Evolutionary conservation across 1,139 yeast species (phyloP).

Genomic region (Pichia norvegensis): DNA sequence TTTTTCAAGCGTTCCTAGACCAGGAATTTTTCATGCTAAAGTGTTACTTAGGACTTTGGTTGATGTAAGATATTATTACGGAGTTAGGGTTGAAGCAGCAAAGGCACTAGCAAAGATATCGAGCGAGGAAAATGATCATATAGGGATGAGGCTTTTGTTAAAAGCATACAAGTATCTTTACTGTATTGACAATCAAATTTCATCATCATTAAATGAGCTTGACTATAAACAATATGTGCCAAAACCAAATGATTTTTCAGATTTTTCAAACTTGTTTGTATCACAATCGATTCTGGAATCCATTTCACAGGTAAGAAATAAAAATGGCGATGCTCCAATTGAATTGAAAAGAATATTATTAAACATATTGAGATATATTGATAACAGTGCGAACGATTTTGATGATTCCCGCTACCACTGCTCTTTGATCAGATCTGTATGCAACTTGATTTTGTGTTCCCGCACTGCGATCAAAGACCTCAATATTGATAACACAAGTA

Average conservation of each 20-base stretch:
- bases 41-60: constrained; percentile 70
- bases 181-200: constrained; percentile 43
- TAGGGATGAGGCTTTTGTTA: constrained; percentile 68
- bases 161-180: constrained; percentile 61
- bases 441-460: constrained; percentile 35
- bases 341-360: constrained; percentile 57
- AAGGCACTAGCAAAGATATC: constrained; percentile 65
- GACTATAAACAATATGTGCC: constrained; percentile 48
- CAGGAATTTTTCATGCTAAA: constrained; percentile 63
- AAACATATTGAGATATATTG: constrained; percentile 74
- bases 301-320: constrained; percentile 44
- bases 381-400: constrained; percentile 71
- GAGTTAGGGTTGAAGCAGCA: constrained; percentile 85
- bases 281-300: constrained; percentile 63
- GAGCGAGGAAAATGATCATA: constrained; percentile 48
- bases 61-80: constrained; percentile 83
- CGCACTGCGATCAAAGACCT: constrained; percentile 25
- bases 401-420: constrained; percentile 67
- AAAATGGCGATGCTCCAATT: constrained; percentile 62
- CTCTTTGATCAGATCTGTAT: constrained; percentile 49
- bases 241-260: constrained; percentile 68
- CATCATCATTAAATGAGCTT: constrained; percentile 20
- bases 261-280: constrained; percentile 58
- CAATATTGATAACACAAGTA: constrained; percentile 1
- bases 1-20: constrained; percentile 49